A percentile compares a stretch with the other conserved stretches of the same genome.
Evolutionary conservation across 2,329 filamentous ascomycete genomes (phyloP).

Genomic region (Blumeria graminis): DNA sequence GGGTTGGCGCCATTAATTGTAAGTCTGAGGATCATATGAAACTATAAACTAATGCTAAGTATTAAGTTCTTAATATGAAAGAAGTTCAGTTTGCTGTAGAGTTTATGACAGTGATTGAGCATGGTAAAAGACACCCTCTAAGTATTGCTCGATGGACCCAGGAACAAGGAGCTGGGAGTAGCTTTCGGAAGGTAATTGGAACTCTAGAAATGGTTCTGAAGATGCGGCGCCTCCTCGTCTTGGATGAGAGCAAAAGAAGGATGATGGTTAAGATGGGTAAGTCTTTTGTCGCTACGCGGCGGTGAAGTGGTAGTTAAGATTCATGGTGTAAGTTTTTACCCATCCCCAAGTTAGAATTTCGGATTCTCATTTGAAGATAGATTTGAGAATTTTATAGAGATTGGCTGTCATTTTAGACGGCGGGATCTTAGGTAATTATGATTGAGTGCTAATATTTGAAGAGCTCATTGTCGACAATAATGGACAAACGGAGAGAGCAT

Average conservation of each 20-base stretch:
- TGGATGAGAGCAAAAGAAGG: constrained; percentile 38
- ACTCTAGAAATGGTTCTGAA: constrained; percentile 47
- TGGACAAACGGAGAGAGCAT: no score
- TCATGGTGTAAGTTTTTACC: no score
- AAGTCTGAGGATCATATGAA: constrained; percentile 18
- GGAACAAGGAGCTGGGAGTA: constrained; percentile 74
- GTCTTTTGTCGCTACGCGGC: not conserved
- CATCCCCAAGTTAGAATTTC: no score
- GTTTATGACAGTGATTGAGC: constrained; percentile 72
- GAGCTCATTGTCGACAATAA: no score
- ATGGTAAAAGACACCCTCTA: constrained; percentile 51
- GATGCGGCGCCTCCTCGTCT: constrained; percentile 39
- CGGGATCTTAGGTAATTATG: no score
- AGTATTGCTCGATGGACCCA: constrained; percentile 72
- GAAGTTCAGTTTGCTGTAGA: constrained; percentile 74
- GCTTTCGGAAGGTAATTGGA: constrained; percentile 63
- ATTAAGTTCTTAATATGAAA: constrained; percentile 51
- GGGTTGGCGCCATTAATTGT: constrained; percentile 58
- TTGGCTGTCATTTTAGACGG: no score
- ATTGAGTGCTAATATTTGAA: no score
- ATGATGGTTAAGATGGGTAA: constrained; percentile 47
- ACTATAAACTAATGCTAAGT: constrained; percentile 6
- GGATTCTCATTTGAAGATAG: no score
- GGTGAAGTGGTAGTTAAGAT: no score
- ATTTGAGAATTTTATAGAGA: no score